phyloP scores from a whole-genome alignment of 345 rosid species.

The Eucalyptus tenuipes region DNA sequence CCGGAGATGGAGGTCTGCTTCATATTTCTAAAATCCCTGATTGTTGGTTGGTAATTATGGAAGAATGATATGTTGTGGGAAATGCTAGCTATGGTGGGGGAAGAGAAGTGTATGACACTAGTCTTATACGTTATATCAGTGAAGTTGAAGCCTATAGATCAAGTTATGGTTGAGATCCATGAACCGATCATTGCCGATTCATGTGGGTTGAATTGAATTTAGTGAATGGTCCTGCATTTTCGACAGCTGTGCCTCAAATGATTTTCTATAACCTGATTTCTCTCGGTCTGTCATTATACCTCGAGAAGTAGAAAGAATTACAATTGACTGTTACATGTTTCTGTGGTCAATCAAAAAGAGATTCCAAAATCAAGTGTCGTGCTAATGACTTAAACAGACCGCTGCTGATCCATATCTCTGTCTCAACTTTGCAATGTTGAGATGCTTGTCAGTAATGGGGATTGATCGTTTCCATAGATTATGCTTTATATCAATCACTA shows the following conservation, averaged over 20 bases:
- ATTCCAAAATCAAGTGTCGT: neutral
- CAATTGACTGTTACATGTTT: neutral
- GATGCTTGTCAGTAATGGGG: neutral
- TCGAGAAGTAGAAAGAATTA: too few relatives aligned
- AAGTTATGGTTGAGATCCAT: neutral
- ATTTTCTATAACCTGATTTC: neutral
- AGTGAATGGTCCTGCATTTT: neutral
- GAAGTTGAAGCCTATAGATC: neutral
- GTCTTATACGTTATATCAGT: neutral
- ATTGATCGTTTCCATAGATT: neutral
- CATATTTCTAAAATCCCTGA: neutral
- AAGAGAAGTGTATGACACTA: neutral
- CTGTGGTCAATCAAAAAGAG: neutral
- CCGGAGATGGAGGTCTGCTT: constrained; percentile 14
- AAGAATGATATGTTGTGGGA: neutral
- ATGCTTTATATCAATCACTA: neutral
- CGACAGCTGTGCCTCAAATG: neutral
- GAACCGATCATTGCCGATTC: neutral
- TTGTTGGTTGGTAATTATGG: neutral
- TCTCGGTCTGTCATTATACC: too few relatives aligned
- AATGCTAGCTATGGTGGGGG: neutral
- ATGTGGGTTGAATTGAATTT: neutral
- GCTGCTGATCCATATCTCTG: neutral
- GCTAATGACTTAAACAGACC: neutral
- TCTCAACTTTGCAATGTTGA: neutral